Evolutionary conservation across 2,329 filamentous ascomycete species (phyloP).

Genomic region (Penicillium sp.): DNA sequence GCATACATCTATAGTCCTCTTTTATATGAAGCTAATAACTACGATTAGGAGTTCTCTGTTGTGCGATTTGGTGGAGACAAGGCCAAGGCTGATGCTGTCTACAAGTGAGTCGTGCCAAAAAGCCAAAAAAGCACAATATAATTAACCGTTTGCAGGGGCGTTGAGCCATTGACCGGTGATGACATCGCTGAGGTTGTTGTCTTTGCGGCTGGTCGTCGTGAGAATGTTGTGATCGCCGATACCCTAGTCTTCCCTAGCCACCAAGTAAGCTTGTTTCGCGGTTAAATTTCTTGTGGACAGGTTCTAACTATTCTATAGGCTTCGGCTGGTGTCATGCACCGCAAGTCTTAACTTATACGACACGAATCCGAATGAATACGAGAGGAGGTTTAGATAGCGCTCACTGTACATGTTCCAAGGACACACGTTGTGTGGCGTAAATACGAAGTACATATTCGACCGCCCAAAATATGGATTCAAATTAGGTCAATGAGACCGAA

Average conservation of each 20-base stretch:
- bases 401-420: not conserved
- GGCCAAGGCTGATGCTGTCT: slow-evolving; percentile 84
- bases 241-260: slow-evolving; percentile 85
- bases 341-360: slow-evolving; percentile 18
- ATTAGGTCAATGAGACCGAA: not conserved
- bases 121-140: not conserved
- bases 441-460: not conserved
- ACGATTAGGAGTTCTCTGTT: slow-evolving; percentile 72
- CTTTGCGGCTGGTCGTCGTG: slow-evolving; percentile 76
- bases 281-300: not conserved
- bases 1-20: not conserved
- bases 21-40: slow-evolving; percentile 4
- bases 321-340: slow-evolving; percentile 27
- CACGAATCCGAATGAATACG: not conserved
- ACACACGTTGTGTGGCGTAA: not conserved
- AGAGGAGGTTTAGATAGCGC: not conserved
- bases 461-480: not conserved
- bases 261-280: slow-evolving; percentile 61
- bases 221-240: slow-evolving; percentile 90
- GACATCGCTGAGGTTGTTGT: slow-evolving; percentile 91
- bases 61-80: slow-evolving; percentile 88
- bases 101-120: slow-evolving; percentile 60
- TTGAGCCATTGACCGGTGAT: slow-evolving; percentile 80
- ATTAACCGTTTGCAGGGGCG: slow-evolving; percentile 55
- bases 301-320: slow-evolving; percentile 15